A percentile compares a stretch with the other conserved stretches of the same genome.
phyloP scores from a whole-genome alignment of 306 rosid species.

The Quercus glauca region DNA sequence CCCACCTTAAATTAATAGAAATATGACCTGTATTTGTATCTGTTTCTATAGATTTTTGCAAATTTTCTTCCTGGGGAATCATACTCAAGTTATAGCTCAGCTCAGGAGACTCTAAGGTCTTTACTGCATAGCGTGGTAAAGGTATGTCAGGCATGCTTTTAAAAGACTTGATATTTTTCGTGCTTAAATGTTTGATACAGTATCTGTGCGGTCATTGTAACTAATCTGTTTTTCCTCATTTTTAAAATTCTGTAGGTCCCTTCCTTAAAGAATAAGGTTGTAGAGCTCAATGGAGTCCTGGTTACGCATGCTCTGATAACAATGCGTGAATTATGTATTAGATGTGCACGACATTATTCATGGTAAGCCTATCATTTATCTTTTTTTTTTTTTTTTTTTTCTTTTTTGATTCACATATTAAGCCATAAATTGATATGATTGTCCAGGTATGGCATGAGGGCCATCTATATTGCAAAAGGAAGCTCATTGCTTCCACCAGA shows the following conservation, averaged over 20 bases:
- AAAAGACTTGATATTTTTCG: background rate
- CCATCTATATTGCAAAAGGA: constrained; percentile 95
- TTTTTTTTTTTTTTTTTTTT: background rate
- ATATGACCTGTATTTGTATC: constrained; percentile 8
- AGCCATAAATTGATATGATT: constrained; percentile 25
- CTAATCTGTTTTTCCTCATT: background rate
- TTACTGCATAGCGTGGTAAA: constrained; percentile 89
- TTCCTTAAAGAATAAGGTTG: constrained; percentile 74
- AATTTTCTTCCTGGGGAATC: constrained; percentile 89
- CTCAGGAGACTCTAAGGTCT: constrained; percentile 87
- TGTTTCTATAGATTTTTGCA: constrained; percentile 63
- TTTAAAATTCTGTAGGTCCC: constrained; percentile 66
- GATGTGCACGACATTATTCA: constrained; percentile 94
- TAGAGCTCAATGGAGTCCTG: constrained; percentile 87
- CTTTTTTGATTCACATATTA: constrained; percentile 2
- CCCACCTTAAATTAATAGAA: constrained; percentile 15
- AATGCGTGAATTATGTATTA: constrained; percentile 69
- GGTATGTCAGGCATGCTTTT: constrained; percentile 43
- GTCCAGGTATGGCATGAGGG: constrained; percentile 93
- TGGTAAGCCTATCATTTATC: constrained; percentile 49
- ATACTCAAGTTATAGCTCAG: constrained; percentile 79
- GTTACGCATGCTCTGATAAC: constrained; percentile 93
- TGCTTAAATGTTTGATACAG: constrained; percentile 1
- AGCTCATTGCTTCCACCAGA: constrained; percentile 95
- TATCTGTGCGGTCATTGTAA: constrained; percentile 5